phyloP scores from a whole-genome alignment of 805 yeast species.

The Nakazawaea wickerhamii region DNA sequence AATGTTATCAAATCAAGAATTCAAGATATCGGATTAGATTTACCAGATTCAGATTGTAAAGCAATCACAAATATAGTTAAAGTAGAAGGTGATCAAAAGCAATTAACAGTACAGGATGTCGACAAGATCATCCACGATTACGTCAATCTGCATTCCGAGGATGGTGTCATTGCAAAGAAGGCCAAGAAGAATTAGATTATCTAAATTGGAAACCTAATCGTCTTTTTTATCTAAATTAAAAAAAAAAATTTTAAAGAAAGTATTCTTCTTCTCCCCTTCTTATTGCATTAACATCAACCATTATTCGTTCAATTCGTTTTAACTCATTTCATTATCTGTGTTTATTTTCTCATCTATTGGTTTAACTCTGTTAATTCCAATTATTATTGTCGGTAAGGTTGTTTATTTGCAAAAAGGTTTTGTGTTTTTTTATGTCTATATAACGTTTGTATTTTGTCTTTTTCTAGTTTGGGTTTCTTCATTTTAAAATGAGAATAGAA shows the following conservation, averaged over 20 bases:
- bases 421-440: not conserved
- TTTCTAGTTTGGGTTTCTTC: not conserved
- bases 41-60: constrained; percentile 53
- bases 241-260: too few relatives aligned
- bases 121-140: constrained; percentile 53
- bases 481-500: not conserved
- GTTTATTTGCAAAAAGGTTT: not conserved
- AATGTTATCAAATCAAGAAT: constrained; percentile 58
- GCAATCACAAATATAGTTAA: constrained; percentile 51
- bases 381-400: not conserved
- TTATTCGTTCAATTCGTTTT: not conserved
- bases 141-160: constrained; percentile 19
- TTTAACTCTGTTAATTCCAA: too few relatives aligned
- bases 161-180: constrained; percentile 33
- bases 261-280: too few relatives aligned
- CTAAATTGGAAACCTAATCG: not conserved
- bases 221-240: not conserved
- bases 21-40: constrained; percentile 50
- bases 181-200: constrained; percentile 5
- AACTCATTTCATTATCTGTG: not conserved
- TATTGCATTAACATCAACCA: not conserved
- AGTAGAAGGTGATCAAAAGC: constrained; percentile 55
- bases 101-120: constrained; percentile 54
- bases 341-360: not conserved
- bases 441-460: not conserved